Conservation (phyloP, 2,329 filamentous ascomycete genomes). For the Neonectria faginata region DNA sequence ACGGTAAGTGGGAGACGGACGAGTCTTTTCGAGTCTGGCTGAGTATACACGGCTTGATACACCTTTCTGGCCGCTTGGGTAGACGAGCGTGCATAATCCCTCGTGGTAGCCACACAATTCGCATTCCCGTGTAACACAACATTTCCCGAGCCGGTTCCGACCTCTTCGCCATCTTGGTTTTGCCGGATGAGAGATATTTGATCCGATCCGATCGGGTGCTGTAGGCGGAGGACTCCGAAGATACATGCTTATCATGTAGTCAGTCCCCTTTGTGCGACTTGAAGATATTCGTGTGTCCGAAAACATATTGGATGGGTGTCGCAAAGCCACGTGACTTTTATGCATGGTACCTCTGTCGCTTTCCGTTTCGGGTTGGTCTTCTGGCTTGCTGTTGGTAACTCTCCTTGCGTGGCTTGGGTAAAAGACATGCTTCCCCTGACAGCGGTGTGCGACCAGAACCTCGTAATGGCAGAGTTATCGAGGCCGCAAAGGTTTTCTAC, state of each 20-base stretch:
- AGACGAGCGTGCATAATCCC: not conserved
- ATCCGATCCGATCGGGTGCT: not conserved
- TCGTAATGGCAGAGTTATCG: not conserved
- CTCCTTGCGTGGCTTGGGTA: not conserved
- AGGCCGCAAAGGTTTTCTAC: not conserved
- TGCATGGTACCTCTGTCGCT: not conserved
- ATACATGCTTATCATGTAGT: not conserved
- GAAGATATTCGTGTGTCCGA: not conserved
- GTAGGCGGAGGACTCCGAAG: not conserved
- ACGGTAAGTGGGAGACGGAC: constrained; percentile 29
- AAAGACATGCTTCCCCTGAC: not conserved
- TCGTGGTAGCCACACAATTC: not conserved
- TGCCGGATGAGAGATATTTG: not conserved
- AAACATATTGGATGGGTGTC: not conserved
- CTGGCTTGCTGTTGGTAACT: not conserved
- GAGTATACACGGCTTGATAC: not conserved
- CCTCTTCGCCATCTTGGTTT: not conserved
- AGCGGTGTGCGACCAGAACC: not conserved
- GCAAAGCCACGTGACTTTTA: not conserved
- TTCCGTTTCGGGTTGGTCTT: not conserved
- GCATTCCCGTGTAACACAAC: not conserved
- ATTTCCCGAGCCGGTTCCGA: not conserved
- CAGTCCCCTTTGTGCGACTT: not conserved
- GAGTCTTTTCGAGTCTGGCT: not conserved
- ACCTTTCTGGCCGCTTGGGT: not conserved